Evolutionary conservation across 2,329 filamentous ascomycete species (phyloP).

Genomic region (Albophoma yamanashiensis): DNA sequence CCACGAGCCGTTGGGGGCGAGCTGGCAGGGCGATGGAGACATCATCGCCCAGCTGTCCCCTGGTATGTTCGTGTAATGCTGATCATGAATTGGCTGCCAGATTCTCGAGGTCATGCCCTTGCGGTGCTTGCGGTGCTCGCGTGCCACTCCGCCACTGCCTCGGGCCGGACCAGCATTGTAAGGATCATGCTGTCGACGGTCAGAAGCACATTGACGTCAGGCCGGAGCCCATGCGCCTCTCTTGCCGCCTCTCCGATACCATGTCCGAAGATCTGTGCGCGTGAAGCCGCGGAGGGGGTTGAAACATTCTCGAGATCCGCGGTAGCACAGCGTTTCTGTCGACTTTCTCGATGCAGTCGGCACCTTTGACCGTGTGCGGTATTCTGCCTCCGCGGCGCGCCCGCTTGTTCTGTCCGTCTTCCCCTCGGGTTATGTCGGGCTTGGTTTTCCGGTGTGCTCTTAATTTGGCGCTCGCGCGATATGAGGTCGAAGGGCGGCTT

Average conservation of each 20-base stretch:
- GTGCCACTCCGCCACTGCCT: neutral
- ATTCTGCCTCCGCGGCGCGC: neutral
- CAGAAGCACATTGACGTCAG: neutral
- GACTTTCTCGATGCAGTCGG: neutral
- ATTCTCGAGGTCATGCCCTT: neutral
- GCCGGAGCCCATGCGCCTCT: neutral
- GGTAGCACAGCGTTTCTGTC: neutral
- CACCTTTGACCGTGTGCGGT: neutral
- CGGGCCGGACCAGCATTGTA: neutral
- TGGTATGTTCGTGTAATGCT: neutral
- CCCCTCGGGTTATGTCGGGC: neutral
- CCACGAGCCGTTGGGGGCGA: neutral
- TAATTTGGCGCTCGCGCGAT: neutral
- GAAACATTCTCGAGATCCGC: neutral
- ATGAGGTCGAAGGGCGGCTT: neutral
- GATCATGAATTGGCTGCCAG: neutral
- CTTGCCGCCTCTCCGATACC: neutral
- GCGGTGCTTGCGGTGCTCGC: neutral
- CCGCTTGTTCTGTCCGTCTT: neutral
- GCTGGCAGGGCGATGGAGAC: neutral
- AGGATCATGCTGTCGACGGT: neutral
- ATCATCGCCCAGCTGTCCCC: neutral
- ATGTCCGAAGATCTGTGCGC: neutral
- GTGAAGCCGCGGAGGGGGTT: neutral
- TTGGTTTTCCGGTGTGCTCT: neutral